phyloP scores from a whole-genome alignment of 768 basidiomycete species.

The Rhodotorula sphaerocarpa region DNA sequence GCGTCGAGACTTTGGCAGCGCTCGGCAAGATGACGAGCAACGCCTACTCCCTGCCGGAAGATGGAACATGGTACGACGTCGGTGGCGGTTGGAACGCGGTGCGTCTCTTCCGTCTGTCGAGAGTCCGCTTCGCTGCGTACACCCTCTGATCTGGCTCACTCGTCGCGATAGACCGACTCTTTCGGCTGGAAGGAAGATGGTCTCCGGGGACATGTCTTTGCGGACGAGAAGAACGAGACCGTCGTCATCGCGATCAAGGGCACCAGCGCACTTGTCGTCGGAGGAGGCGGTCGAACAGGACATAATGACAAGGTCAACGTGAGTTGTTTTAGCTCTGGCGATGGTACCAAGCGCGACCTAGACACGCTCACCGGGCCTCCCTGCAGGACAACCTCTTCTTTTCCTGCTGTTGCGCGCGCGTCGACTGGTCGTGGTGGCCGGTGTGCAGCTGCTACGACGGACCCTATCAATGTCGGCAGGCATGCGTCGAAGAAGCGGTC shows the following conservation, averaged over 20 bases:
- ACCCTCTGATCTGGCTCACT: too few species aligned
- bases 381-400: slow-evolving; percentile 75
- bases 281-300: slow-evolving; percentile 53
- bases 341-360: not conserved
- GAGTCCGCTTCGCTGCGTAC: too few species aligned
- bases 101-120: slow-evolving; percentile 39
- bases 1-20: slow-evolving; percentile 61
- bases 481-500: slow-evolving; percentile 70
- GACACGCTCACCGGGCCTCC: not conserved
- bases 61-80: slow-evolving; percentile 61
- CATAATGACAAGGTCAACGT: slow-evolving; percentile 80
- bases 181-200: slow-evolving; percentile 94
- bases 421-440: slow-evolving; percentile 87
- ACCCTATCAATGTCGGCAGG: slow-evolving; percentile 56
- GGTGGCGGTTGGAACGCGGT: slow-evolving; percentile 54
- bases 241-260: slow-evolving; percentile 86
- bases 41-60: slow-evolving; percentile 57
- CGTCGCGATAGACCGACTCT: slow-evolving; percentile 52
- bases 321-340: too few species aligned
- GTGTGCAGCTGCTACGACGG: slow-evolving; percentile 82
- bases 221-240: slow-evolving; percentile 70
- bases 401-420: slow-evolving; percentile 87
- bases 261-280: slow-evolving; percentile 56
- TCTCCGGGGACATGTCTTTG: slow-evolving; percentile 83
- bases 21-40: slow-evolving; percentile 87